These are phyloP conservation scores for Agaricales sp. DNA, from an alignment of 1,284 basidiomycete species.

Conservation along the genomic window DNA sequence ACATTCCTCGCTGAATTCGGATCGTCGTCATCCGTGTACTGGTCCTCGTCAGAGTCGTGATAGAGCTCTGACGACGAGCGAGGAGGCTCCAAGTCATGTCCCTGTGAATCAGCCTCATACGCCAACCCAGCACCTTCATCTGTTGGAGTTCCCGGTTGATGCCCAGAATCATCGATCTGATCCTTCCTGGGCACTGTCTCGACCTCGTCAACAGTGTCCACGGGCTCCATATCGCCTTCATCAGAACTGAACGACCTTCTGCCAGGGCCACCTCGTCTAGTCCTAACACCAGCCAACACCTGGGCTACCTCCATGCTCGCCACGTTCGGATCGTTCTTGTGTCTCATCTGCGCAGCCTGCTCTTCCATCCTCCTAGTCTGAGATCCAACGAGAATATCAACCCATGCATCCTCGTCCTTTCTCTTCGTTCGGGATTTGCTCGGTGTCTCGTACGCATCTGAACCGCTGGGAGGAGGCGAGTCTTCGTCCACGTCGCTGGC, in stretches of 20 bases:
- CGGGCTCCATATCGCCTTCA: slow-evolving; percentile 4
- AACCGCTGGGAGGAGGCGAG: slow-evolving; percentile 23
- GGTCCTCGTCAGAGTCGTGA: slow-evolving; percentile 1
- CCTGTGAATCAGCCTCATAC: slow-evolving; percentile 6
- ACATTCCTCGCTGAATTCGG: slow-evolving; percentile 10
- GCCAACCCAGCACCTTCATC: slow-evolving; percentile 12
- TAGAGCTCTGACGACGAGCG: slow-evolving; percentile 1
- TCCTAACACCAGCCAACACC: slow-evolving; percentile 51
- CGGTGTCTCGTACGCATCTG: slow-evolving; percentile 7
- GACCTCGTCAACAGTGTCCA: slow-evolving; percentile 24
- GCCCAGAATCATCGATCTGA: slow-evolving; percentile 12
- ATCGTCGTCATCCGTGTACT: slow-evolving; percentile 12
- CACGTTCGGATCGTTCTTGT: slow-evolving; percentile 50
- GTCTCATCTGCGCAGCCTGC: slow-evolving; percentile 39
- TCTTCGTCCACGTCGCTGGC: slow-evolving; percentile 59
- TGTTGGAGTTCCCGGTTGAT: slow-evolving; percentile 13
- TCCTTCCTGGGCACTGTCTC: slow-evolving; percentile 27
- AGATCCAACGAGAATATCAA: slow-evolving; percentile 74
- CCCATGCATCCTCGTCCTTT: slow-evolving; percentile 64
- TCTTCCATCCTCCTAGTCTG: slow-evolving; percentile 46
- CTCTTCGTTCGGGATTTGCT: slow-evolving; percentile 31
- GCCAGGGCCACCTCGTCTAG: slow-evolving; percentile 28
- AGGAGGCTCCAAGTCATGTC: slow-evolving; percentile 6
- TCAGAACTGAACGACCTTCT: slow-evolving; percentile 22
- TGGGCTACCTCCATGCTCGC: slow-evolving; percentile 63